Evolutionary conservation across 2,329 filamentous ascomycete genomes (phyloP), one percentile per base, ranked within the genome.

Genomic region (Arthrobotrys entomopaga): DNA sequence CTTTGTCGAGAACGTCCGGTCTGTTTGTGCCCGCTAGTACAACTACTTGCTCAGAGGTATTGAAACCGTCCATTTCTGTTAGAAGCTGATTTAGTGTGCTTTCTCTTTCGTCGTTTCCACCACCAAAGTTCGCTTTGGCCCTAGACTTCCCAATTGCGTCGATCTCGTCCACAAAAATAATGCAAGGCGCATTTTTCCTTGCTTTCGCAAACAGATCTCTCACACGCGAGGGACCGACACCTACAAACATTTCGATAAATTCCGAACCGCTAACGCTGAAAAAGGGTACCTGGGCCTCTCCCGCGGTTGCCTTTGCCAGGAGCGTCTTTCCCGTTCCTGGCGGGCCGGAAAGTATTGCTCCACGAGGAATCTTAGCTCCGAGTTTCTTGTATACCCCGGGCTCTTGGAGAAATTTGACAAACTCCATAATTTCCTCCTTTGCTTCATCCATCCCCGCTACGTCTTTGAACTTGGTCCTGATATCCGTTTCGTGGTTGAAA

Each of bases 221-320:
- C 58, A 99, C 95, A 82, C 95, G 88, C 29, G 94, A 98, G 19
- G 95, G 92, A 82, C 95, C 95, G 73, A 99, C 95, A 87, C 95
- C 95, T 59, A 99, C 95, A 81, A 99, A 99, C 94, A 99, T 99
- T 83, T 99, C 95, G 34, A 99, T 94, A 80, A 99, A 99, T 81
- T 99, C 95, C 56, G 95, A 99, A 81, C 95, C 95, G 82, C 93
- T 97, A 79, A 99, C 95, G 80, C 92, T 97, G 86, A 93, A 99
- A 86, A 99, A 99, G 0, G 95, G 95, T 34, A 99, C 95, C 49
- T 91, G 90, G 24, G 95, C 97, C 84, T 99, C 95, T 81, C 95
- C 95, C 58, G 95, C 95, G 8, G 95, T 99, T 13, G 95, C 95
- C 84, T 99, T 99, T 76, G 95, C 95, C 52, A 99, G 87, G 75